Evolutionary conservation across 2,329 filamentous ascomycete species (phyloP).

Genomic region (Fusarium staphyleae): DNA sequence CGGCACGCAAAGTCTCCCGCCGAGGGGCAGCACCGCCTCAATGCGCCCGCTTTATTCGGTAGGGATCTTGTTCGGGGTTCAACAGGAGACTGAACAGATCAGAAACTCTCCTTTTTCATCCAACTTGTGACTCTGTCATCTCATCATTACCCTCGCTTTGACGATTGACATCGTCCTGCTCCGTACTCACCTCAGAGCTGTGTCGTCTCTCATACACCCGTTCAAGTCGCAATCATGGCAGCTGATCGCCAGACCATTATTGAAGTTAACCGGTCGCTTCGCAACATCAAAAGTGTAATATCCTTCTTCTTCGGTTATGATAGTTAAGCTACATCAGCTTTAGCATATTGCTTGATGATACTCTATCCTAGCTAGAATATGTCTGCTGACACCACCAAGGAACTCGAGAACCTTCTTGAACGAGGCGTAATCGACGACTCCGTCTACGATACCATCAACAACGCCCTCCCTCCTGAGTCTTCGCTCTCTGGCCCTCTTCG

Average conservation of each 20-base stretch:
- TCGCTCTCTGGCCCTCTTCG: conserved; percentile 60
- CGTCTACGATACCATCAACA: conserved; percentile 77
- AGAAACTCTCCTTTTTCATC: conserved; percentile 19
- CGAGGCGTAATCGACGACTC: conserved; percentile 78
- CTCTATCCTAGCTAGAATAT: not conserved
- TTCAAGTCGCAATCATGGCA: conserved; percentile 48
- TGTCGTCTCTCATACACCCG: conserved; percentile 4
- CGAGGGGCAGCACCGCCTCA: conserved; percentile 39
- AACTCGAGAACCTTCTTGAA: conserved; percentile 89
- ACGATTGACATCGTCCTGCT: not conserved
- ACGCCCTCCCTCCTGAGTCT: conserved; percentile 76
- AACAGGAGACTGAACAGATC: not conserved
- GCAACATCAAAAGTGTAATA: conserved; percentile 81
- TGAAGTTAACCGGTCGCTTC: conserved; percentile 83
- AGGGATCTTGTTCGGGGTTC: conserved; percentile 9
- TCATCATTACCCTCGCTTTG: conserved; percentile 9
- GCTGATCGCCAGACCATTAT: conserved; percentile 66
- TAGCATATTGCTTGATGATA: no score
- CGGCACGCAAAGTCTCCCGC: conserved; percentile 13
- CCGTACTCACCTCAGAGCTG: not conserved
- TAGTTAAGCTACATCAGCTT: not conserved
- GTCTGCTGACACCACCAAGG: conserved; percentile 58
- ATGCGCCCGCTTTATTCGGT: conserved; percentile 32
- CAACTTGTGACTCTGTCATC: conserved; percentile 13
- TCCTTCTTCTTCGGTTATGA: not conserved